Evolutionary conservation across 208 protist species (phyloP).

Genomic region (Wallacemonas rigidus): DNA sequence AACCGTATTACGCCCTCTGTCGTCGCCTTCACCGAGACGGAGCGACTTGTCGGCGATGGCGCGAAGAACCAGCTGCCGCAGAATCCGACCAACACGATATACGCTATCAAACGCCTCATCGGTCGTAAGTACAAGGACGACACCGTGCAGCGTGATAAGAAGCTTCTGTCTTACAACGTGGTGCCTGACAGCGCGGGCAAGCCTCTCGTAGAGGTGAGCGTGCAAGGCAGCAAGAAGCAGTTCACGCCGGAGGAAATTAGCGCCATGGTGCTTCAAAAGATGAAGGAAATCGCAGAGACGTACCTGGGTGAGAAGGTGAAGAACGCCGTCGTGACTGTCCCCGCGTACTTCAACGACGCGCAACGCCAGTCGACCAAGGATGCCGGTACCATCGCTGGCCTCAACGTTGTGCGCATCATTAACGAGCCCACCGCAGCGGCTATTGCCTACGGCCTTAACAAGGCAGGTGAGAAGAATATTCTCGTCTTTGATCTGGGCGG

Average conservation of each 20-base stretch:
- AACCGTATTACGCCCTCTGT: conserved; percentile 98
- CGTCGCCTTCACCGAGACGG: conserved; percentile 97
- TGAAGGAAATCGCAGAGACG: conserved; percentile 97
- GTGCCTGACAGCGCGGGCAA: conserved; percentile 80
- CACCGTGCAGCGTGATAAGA: conserved; percentile 94
- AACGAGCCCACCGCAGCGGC: conserved; percentile 98
- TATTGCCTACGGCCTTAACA: conserved; percentile 97
- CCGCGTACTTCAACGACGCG: conserved; percentile 97
- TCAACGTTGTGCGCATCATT: conserved; percentile 97
- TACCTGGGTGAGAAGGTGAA: conserved; percentile 94
- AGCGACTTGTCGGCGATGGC: conserved; percentile 94
- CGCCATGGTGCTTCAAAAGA: conserved; percentile 96
- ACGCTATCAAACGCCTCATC: conserved; percentile 95
- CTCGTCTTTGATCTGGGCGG: conserved; percentile 97
- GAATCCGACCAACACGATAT: conserved; percentile 94
- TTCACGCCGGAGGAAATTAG: conserved; percentile 97
- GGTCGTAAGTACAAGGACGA: conserved; percentile 89
- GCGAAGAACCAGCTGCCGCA: conserved; percentile 93
- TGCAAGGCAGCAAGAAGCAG: conserved; percentile 80
- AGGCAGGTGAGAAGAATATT: conserved; percentile 82
- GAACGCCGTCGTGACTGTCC: conserved; percentile 97
- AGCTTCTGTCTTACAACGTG: conserved; percentile 95
- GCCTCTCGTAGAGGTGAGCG: conserved; percentile 85
- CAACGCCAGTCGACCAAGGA: conserved; percentile 98
- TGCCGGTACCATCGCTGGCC: conserved; percentile 95